A percentile compares a stretch with the other conserved stretches of the same genome.
Evolutionary conservation across 306 rosid genomes (phyloP).

Genomic region (Ormosia emarginata): DNA sequence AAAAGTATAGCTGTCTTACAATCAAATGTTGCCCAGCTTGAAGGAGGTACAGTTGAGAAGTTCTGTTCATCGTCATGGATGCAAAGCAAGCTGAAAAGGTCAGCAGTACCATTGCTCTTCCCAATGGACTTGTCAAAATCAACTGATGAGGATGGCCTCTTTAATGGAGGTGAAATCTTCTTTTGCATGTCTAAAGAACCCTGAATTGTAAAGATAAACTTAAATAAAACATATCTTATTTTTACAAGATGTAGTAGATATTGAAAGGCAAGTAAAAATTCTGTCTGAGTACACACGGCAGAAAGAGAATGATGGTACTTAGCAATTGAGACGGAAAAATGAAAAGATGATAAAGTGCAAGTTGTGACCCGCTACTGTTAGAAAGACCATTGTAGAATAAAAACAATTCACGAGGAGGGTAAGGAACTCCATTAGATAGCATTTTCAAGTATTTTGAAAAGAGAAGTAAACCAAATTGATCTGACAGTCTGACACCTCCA

Average conservation of each 20-base stretch:
- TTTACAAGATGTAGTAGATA: background rate
- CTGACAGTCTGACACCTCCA: too few relatives aligned
- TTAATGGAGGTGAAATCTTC: constrained; percentile 15
- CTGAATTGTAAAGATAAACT: constrained; percentile 28
- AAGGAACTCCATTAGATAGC: background rate
- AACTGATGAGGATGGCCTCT: constrained; percentile 15
- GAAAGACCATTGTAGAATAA: background rate
- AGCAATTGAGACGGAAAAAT: background rate
- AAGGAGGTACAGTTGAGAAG: constrained; percentile 24
- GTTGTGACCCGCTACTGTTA: background rate
- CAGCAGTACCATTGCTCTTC: constrained; percentile 25
- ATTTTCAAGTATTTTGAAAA: background rate
- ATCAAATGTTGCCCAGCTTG: constrained; percentile 65
- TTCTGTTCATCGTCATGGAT: constrained; percentile 42
- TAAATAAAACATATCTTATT: background rate
- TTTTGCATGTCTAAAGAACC: constrained; percentile 43
- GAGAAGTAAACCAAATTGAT: background rate
- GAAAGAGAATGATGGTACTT: background rate
- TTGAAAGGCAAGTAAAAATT: background rate
- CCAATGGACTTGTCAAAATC: constrained; percentile 22
- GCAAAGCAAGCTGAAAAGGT: constrained; percentile 37
- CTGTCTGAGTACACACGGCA: background rate
- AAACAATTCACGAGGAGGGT: background rate
- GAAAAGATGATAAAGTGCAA: background rate
- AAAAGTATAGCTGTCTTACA: constrained; percentile 32